These are phyloP conservation scores for Ogataea degrootiae DNA, from an alignment of 805 yeast genomes.

Conservation along the genomic window DNA sequence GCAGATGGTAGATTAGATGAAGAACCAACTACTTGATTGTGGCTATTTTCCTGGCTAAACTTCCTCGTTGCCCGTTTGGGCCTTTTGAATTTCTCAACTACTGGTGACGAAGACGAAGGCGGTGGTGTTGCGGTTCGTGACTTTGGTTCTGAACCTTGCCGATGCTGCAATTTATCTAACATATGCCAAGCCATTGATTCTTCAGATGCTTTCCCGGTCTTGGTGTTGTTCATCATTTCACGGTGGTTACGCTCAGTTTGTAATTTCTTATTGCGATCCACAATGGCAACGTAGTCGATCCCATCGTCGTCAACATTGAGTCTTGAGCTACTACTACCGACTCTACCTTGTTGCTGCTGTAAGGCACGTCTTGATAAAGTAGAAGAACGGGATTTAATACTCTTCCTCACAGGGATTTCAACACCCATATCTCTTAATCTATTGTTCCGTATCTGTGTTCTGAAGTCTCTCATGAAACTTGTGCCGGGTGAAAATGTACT, in stretches of 20 bases:
- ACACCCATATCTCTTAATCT: constrained; percentile 18
- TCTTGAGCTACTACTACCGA: neutral
- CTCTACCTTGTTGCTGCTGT: too few species aligned
- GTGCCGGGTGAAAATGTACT: constrained; percentile 3
- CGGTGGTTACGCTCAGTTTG: constrained; percentile 9
- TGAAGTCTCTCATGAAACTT: constrained; percentile 17
- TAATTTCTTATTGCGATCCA: constrained; percentile 14
- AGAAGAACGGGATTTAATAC: neutral
- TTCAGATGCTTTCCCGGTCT: constrained; percentile 2
- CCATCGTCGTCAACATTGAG: constrained; percentile 10
- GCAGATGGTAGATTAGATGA: neutral
- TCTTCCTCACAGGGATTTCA: constrained; percentile 10
- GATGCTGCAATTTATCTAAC: constrained; percentile 19
- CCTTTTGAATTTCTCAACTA: constrained; percentile 9
- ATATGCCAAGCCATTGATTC: constrained; percentile 28
- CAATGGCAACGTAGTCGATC: constrained; percentile 20
- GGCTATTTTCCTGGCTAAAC: neutral
- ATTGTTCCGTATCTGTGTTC: constrained; percentile 21
- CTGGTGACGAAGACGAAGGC: neutral
- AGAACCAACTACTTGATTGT: neutral
- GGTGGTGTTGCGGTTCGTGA: neutral
- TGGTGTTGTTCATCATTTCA: constrained; percentile 1
- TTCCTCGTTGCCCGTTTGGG: constrained; percentile 8
- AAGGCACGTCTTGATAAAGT: neutral
- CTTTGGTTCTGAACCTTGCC: neutral